A percentile compares a stretch with the other conserved stretches of the same genome.
Conservation (phyloP, 441 rosid genomes). For the Populus hybrid region DNA sequence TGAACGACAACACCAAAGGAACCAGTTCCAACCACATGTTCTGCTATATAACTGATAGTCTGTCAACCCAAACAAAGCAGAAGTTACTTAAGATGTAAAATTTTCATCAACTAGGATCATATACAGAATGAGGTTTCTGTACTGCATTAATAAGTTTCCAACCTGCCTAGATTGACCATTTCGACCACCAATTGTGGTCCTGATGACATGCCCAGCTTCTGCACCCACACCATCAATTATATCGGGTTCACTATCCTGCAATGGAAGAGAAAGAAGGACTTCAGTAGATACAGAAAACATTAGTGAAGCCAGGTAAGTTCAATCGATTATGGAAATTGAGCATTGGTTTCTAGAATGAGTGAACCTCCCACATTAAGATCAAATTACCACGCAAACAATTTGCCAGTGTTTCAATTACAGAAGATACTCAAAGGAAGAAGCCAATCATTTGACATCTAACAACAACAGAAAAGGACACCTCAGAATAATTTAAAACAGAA, state of each 20-base stretch:
- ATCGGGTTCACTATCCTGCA: slow-evolving; percentile 94
- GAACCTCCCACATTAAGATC: slow-evolving; percentile 11
- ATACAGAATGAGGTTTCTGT: neutral
- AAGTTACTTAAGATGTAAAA: slow-evolving; percentile 14
- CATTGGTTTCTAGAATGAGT: neutral
- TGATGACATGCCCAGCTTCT: slow-evolving; percentile 86
- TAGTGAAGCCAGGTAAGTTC: neutral
- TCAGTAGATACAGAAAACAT: neutral
- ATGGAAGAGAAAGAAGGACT: slow-evolving; percentile 3
- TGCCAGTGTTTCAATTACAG: neutral
- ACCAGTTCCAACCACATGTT: slow-evolving; percentile 96
- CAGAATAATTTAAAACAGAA: neutral
- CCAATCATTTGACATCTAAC: neutral
- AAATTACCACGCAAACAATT: slow-evolving; percentile 6
- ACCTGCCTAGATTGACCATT: slow-evolving; percentile 96
- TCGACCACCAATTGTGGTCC: slow-evolving; percentile 81
- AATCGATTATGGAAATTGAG: neutral
- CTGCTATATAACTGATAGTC: slow-evolving; percentile 89
- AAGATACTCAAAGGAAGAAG: neutral
- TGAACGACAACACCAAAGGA: slow-evolving; percentile 94
- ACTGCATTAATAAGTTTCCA: slow-evolving; percentile 17
- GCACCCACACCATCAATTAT: slow-evolving; percentile 85
- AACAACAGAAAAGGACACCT: neutral
- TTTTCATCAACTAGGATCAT: neutral
- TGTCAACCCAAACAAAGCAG: slow-evolving; percentile 37